Conservation (phyloP, 768 basidiomycete genomes). For the Tricholoma sp. region DNA sequence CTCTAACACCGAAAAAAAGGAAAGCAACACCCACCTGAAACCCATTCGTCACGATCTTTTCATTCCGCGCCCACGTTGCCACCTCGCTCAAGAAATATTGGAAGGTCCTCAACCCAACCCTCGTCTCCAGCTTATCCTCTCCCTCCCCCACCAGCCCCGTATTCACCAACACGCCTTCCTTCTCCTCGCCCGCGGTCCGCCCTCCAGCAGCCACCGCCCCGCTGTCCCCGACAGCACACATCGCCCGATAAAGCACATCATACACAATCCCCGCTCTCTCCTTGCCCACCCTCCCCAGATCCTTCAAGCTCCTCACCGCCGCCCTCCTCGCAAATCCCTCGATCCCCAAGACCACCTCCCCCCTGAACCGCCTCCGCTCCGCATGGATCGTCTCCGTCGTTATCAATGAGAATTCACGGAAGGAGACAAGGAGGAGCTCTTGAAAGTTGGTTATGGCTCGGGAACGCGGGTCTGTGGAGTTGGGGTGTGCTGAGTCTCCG, state of each 20-base stretch:
- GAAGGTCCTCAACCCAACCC: slow-evolving; percentile 84
- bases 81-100: slow-evolving; percentile 87
- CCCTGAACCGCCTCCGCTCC: slow-evolving; percentile 81
- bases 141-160: slow-evolving; percentile 39
- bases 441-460: slow-evolving; percentile 97
- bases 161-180: slow-evolving; percentile 35
- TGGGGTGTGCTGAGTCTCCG: slow-evolving; percentile 90
- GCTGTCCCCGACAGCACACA: slow-evolving; percentile 52
- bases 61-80: slow-evolving; percentile 93
- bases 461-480: slow-evolving; percentile 80
- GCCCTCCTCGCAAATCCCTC: slow-evolving; percentile 93
- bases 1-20: slow-evolving; percentile 1
- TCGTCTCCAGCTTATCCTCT: slow-evolving; percentile 83
- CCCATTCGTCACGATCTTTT: slow-evolving; percentile 88
- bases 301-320: slow-evolving; percentile 81
- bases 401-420: slow-evolving; percentile 95
- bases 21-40: slow-evolving; percentile 56
- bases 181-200: neutral
- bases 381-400: slow-evolving; percentile 89
- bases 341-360: slow-evolving; percentile 88
- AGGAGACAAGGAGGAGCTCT: slow-evolving; percentile 92
- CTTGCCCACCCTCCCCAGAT: slow-evolving; percentile 76
- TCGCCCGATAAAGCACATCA: slow-evolving; percentile 83
- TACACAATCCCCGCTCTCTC: slow-evolving; percentile 89
- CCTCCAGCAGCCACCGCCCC: slow-evolving; percentile 13